Conservation (phyloP, 129 eudicot genomes). For the Artemisia annua region DNA sequence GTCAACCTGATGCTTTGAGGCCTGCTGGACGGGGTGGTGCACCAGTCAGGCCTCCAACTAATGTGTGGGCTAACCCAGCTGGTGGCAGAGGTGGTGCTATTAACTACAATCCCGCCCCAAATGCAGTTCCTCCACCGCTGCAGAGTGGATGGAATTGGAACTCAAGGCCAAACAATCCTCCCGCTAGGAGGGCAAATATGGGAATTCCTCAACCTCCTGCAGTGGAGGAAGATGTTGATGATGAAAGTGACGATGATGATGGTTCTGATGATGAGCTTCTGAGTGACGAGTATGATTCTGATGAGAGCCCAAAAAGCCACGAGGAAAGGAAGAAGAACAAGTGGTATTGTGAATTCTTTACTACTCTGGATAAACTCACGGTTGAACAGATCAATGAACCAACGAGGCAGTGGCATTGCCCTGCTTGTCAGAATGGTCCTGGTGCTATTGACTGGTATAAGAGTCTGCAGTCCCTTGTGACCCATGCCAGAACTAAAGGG, state of each 20-base stretch:
- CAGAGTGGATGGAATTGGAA: slow-evolving; percentile 65
- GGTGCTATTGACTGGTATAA: slow-evolving; percentile 75
- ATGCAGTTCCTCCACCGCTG: slow-evolving; percentile 54
- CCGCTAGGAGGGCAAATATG: not conserved
- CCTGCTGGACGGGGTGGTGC: slow-evolving; percentile 21
- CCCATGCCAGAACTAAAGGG: slow-evolving; percentile 75
- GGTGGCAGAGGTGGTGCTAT: slow-evolving; percentile 50
- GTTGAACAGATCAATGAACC: slow-evolving; percentile 64
- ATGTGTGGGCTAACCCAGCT: slow-evolving; percentile 31
- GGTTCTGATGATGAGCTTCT: slow-evolving; percentile 63
- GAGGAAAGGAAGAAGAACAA: slow-evolving; percentile 53
- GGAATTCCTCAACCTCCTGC: slow-evolving; percentile 4
- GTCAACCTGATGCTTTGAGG: slow-evolving; percentile 1
- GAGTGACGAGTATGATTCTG: slow-evolving; percentile 62
- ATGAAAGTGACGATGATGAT: slow-evolving; percentile 40
- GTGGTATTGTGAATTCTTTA: slow-evolving; percentile 54
- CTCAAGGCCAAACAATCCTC: slow-evolving; percentile 26
- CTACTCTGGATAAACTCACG: slow-evolving; percentile 41
- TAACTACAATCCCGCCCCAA: slow-evolving; percentile 17
- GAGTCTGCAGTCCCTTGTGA: slow-evolving; percentile 60
- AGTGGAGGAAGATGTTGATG: slow-evolving; percentile 27
- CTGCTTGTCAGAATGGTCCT: slow-evolving; percentile 73
- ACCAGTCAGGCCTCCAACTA: slow-evolving; percentile 42
- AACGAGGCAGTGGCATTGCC: slow-evolving; percentile 72
- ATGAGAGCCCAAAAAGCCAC: slow-evolving; percentile 56